These are phyloP conservation scores for Chloropicon primus DNA, from an alignment of 139 green algal genomes.

Conservation along the genomic window DNA sequence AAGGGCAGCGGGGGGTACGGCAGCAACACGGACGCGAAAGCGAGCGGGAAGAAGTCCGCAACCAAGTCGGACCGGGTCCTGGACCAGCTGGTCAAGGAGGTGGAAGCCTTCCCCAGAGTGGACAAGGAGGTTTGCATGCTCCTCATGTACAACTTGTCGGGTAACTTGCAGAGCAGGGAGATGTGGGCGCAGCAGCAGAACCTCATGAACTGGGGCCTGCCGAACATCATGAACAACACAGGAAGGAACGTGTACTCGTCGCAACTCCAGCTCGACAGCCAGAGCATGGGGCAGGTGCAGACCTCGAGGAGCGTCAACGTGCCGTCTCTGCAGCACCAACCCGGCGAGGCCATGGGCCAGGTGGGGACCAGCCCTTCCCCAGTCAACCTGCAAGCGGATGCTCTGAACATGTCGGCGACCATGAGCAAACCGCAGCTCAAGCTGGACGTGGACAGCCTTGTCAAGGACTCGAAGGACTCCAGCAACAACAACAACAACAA, in stretches of 20 bases:
- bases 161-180: neutral
- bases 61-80: neutral
- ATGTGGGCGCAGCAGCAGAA: neutral
- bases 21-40: too few relatives aligned
- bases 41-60: neutral
- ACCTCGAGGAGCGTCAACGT: neutral
- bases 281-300: neutral
- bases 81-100: neutral
- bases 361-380: neutral
- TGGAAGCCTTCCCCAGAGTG: neutral
- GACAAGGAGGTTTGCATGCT: neutral
- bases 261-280: neutral
- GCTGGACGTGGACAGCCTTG: neutral
- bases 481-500: neutral
- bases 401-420: neutral
- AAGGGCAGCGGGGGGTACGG: neutral
- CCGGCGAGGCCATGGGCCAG: neutral
- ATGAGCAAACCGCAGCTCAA: neutral
- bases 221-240: neutral
- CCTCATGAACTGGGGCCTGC: neutral
- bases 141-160: neutral
- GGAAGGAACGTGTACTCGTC: neutral
- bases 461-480: neutral
- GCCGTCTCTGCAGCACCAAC: neutral
- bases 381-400: neutral